Base-by-base conservation (phyloP, 805 yeast genomes). In the Saccharomyces eubayanus region DNA sequence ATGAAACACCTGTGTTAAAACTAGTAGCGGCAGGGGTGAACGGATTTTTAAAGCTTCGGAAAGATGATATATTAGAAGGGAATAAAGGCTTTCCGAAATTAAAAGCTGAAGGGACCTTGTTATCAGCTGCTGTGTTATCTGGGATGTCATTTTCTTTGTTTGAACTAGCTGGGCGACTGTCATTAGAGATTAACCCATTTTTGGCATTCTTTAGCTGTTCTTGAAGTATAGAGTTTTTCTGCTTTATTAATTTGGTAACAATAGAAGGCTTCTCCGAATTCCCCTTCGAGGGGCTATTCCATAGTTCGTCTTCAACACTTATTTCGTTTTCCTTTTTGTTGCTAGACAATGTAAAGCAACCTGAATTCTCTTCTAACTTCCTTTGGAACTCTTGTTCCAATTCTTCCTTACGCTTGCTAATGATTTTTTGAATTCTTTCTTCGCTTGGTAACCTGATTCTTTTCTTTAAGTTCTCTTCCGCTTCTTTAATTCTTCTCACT, bases 381-480 rank as follows among this genome's bases (percentile, higher is more conserved):
- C 56, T 52, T 20, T 62, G 56, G 47, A 60, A 65, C 16, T 59
- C 62, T 16, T 57, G 60, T 53, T 63, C 68, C 12, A 66, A 49
- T 48, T 64, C 63, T 12, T 54, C 49, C 53, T 62, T 70, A 31
- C 75, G 74, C 48, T 67, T 70, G 55, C 78, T 82, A 29, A 79
- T 71, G 51, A 76, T 76, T 47, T 78, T 82, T n/a, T 82, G 78
- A 66, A 85, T 77, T 55, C 79, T 85, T 49, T 76, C 77, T 61
- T 82, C 83, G 11, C 69, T 58, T 12, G 71, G 71, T 41, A 60
- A 50, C 63, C 81, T 79, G 50, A 79, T 78, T 46, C 80, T 77
- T 28, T 79, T 78, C 51, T 73, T 72, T 49, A 79, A 71, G 2
- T 78, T 75, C 48, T 74, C 77, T 31, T 72, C 75, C 20, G 77